Evolutionary conservation across 2,329 filamentous ascomycete genomes (phyloP).

Genomic region (Penicillium olsonii): DNA sequence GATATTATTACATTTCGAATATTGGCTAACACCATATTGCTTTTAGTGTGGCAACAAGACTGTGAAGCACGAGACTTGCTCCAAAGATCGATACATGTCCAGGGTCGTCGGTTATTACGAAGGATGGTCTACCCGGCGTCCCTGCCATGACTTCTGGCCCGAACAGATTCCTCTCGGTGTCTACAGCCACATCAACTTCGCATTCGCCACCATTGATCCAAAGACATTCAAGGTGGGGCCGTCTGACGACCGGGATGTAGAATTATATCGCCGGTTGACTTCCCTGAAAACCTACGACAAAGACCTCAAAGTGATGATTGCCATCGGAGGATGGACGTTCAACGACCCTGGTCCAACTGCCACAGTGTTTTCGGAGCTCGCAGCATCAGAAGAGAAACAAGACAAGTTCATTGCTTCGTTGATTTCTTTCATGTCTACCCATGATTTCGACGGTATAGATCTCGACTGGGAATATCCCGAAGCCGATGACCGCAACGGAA

Average conservation of each 20-base stretch:
- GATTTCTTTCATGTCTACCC: background rate
- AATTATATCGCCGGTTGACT: constrained; percentile 29
- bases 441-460: constrained; percentile 12
- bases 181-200: constrained; percentile 38
- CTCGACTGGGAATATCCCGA: constrained; percentile 16
- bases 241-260: constrained; percentile 19
- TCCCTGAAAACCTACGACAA: constrained; percentile 33
- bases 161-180: constrained; percentile 22
- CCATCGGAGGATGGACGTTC: constrained; percentile 28
- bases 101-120: constrained; percentile 42
- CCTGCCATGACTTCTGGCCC: constrained; percentile 22
- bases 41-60: constrained; percentile 6
- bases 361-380: constrained; percentile 20
- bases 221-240: constrained; percentile 30
- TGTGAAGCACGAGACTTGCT: constrained; percentile 14
- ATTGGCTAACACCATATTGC: too few relatives aligned
- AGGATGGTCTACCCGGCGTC: constrained; percentile 27
- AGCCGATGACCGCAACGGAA: constrained; percentile 2
- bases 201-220: constrained; percentile 49
- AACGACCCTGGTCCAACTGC: constrained; percentile 25
- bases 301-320: constrained; percentile 23
- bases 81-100: constrained; percentile 2
- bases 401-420: constrained; percentile 2
- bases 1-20: too few relatives aligned
- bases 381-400: constrained; percentile 6